Evolutionary conservation across 176 grass and related monocot genomes (phyloP).

Genomic region (Chloris gayana): DNA sequence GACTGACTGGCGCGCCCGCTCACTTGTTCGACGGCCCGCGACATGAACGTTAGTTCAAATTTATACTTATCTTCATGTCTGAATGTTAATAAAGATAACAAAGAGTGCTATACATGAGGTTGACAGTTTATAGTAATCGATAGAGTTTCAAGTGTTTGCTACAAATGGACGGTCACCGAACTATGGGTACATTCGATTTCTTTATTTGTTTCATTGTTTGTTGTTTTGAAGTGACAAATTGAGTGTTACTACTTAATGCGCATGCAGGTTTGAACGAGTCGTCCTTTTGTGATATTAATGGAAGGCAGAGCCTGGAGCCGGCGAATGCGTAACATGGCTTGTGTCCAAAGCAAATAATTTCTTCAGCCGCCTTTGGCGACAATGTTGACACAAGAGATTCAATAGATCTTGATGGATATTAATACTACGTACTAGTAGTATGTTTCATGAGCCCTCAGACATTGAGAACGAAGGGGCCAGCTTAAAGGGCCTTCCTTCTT

Average conservation of each 20-base stretch:
- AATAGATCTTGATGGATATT: background rate
- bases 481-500: background rate
- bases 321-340: background rate
- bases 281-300: background rate
- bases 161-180: background rate
- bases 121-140: too few relatives aligned
- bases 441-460: background rate
- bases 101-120: too few relatives aligned
- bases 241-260: background rate
- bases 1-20: too few relatives aligned
- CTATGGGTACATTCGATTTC: background rate
- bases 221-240: background rate
- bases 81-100: too few relatives aligned
- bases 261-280: background rate
- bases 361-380: background rate
- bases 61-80: too few relatives aligned
- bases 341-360: conserved; percentile 20
- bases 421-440: background rate
- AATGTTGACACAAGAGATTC: background rate
- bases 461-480: background rate
- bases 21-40: too few relatives aligned
- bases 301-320: background rate
- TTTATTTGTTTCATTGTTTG: background rate
- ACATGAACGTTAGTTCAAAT: too few relatives aligned
- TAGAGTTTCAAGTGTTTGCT: background rate